These are phyloP conservation scores for Dacryopinax primogenitus DNA, from an alignment of 768 basidiomycete genomes.

Conservation along the genomic window DNA sequence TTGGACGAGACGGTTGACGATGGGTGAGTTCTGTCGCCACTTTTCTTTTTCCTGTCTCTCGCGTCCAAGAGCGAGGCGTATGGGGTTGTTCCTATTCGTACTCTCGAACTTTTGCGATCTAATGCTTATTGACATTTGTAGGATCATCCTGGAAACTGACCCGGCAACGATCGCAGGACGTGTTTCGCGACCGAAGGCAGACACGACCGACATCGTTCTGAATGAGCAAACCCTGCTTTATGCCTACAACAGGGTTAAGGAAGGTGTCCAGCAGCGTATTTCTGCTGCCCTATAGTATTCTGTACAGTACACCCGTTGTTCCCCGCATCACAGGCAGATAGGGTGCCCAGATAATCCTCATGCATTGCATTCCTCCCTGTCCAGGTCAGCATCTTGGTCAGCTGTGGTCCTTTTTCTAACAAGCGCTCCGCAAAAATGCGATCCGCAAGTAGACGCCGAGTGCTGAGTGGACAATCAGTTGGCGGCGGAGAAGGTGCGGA, in stretches of 20 bases:
- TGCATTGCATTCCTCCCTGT: neutral
- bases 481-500: neutral
- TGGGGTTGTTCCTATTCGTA: neutral
- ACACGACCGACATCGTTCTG: slow-evolving; percentile 92
- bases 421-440: no score
- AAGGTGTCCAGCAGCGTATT: slow-evolving; percentile 71
- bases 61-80: neutral
- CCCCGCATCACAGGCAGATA: neutral
- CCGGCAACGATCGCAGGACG: slow-evolving; percentile 88
- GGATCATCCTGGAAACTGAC: slow-evolving; percentile 95
- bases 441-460: no score
- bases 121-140: slow-evolving; percentile 24
- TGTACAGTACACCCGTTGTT: neutral
- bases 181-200: slow-evolving; percentile 82
- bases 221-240: slow-evolving; percentile 94
- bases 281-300: neutral
- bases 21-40: slow-evolving; percentile 47
- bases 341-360: neutral
- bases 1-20: slow-evolving; percentile 97
- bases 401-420: no score
- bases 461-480: neutral
- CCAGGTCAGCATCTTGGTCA: neutral
- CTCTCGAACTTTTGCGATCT: neutral
- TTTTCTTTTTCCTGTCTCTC: neutral
- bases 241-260: slow-evolving; percentile 82